Conservation (phyloP, 495 filamentous ascomycete genomes). For the Aspergillus homomorphus region DNA sequence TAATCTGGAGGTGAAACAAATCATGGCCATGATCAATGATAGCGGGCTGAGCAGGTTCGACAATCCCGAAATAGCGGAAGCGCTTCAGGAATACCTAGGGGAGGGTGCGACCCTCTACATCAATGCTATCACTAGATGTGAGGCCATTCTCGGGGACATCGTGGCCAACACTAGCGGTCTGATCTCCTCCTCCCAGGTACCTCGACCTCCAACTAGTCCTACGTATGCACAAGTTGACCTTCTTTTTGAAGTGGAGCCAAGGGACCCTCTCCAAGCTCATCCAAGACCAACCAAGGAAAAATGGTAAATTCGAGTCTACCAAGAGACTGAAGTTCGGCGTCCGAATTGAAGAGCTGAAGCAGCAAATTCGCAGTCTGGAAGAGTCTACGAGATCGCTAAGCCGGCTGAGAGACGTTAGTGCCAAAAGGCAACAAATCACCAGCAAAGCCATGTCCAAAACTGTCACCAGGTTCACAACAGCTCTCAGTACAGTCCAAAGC, state of each 20-base stretch:
- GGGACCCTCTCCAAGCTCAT: not conserved
- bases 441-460: not conserved
- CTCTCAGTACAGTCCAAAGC: not conserved
- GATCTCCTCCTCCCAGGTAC: not conserved
- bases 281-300: not conserved
- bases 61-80: constrained; percentile 2
- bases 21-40: not conserved
- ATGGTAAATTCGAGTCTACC: constrained; percentile 20
- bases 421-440: not conserved
- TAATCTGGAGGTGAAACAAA: not conserved
- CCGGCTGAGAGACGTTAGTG: constrained; percentile 3
- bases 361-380: constrained; percentile 3
- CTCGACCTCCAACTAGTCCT: not conserved
- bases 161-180: not conserved
- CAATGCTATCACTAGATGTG: constrained; percentile 2
- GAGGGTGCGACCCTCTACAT: not conserved
- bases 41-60: not conserved
- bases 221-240: not conserved
- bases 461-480: not conserved
- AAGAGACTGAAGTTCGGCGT: constrained; percentile 11
- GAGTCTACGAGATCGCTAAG: not conserved
- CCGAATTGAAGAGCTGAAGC: constrained; percentile 9
- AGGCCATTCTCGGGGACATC: not conserved
- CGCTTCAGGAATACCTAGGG: constrained; percentile 10
- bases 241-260: not conserved